phyloP scores from a whole-genome alignment of 192 early-diverging fungal species.

The Umbelopsis vinacea region DNA sequence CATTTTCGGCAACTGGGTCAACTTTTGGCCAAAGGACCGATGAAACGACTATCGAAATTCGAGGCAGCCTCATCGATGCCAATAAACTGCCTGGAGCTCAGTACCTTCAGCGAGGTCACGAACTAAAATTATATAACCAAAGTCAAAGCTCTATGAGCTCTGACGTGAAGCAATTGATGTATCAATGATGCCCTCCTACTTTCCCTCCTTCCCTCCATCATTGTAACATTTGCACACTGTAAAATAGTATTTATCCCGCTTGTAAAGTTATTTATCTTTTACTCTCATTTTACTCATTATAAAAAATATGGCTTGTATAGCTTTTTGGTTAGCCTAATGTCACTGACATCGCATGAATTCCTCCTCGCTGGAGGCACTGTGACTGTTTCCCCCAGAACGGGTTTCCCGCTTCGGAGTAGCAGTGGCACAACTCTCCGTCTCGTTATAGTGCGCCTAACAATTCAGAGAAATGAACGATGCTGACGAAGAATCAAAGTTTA shows the following conservation, averaged over 20 bases:
- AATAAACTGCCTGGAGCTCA: slow-evolving; percentile 1
- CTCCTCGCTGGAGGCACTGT: no score
- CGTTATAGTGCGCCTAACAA: not conserved
- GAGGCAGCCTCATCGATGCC: not conserved
- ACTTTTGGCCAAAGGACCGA: slow-evolving; percentile 10
- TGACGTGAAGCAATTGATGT: slow-evolving; percentile 1
- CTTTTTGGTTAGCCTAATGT: not conserved
- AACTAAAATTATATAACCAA: slow-evolving; percentile 3
- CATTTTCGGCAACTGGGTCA: slow-evolving; percentile 16
- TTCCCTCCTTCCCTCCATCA: no score
- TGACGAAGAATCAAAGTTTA: not conserved
- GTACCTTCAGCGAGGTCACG: slow-evolving; percentile 6
- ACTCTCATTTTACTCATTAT: not conserved
- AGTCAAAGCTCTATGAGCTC: not conserved
- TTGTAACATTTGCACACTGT: not conserved
- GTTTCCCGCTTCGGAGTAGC: no score
- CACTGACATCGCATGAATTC: no score
- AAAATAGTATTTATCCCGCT: not conserved
- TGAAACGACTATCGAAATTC: not conserved
- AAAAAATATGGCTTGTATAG: not conserved
- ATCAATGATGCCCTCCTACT: no score
- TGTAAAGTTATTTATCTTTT: not conserved
- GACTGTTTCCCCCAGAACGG: no score
- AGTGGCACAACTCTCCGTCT: not conserved
- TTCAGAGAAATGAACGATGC: not conserved